phyloP scores from a whole-genome alignment of 73 alveolate species.

The Halteria grandinella region DNA sequence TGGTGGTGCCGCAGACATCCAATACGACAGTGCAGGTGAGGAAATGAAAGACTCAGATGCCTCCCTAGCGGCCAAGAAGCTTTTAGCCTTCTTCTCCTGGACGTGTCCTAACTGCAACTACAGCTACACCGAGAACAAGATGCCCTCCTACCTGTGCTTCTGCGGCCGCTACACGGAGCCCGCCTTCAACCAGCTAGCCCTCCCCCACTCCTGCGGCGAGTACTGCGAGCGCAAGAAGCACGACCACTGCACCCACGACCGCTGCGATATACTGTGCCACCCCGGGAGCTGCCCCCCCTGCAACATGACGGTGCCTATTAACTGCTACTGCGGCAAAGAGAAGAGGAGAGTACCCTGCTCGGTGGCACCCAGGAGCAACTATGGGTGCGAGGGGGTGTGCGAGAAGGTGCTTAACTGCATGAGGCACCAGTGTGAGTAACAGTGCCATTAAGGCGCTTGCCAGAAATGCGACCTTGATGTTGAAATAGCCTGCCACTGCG shows the following conservation, averaged over 20 bases:
- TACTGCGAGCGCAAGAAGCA: conserved; percentile 81
- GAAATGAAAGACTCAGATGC: conserved; percentile 15
- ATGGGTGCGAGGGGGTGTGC: conserved; percentile 64
- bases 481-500: conserved; percentile 74
- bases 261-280: conserved; percentile 92
- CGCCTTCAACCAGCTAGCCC: conserved; percentile 75
- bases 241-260: conserved; percentile 80
- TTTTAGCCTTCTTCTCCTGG: conserved; percentile 71
- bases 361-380: conserved; percentile 60
- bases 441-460: conserved; percentile 82
- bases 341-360: conserved; percentile 79
- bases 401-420: conserved; percentile 74
- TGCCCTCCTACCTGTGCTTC: conserved; percentile 91
- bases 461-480: conserved; percentile 59
- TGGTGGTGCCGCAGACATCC: too few relatives aligned
- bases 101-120: conserved; percentile 95
- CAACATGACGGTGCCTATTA: conserved; percentile 73
- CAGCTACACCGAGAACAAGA: conserved; percentile 74
- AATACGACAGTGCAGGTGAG: too few relatives aligned
- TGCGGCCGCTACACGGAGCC: conserved; percentile 88
- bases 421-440: conserved; percentile 68
- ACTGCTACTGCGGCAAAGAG: conserved; percentile 88
- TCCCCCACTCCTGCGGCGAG: conserved; percentile 96
- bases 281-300: conserved; percentile 98
- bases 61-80: background rate